phyloP scores from a whole-genome alignment of 2,329 filamentous ascomycete genomes.

The Torrubiellomyces zombiae region DNA sequence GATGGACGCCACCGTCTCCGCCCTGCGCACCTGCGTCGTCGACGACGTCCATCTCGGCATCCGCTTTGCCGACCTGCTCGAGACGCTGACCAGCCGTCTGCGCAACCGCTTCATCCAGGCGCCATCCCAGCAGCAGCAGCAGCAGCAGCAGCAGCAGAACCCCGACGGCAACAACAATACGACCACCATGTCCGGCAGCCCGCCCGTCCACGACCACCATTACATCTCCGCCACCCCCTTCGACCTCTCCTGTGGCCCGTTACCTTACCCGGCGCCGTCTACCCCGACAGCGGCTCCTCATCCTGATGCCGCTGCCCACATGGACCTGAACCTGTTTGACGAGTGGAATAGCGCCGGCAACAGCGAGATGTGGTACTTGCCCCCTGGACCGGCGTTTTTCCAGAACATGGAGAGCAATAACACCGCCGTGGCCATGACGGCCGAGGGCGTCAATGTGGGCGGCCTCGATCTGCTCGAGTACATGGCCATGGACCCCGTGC shows the following conservation, averaged over 20 bases:
- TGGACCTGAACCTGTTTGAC: constrained; percentile 28
- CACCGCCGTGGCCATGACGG: constrained; percentile 45
- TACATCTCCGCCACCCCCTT: constrained; percentile 50
- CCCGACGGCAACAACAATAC: constrained; percentile 27
- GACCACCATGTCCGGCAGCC: no score
- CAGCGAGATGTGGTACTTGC: constrained; percentile 54
- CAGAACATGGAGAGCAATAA: constrained; percentile 49
- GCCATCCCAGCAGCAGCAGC: constrained; percentile 29
- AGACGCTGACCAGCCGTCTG: constrained; percentile 58
- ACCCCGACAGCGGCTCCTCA: constrained; percentile 29
- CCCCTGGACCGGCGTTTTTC: constrained; percentile 45
- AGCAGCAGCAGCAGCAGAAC: no score
- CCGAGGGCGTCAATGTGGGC: constrained; percentile 49
- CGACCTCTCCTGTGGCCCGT: constrained; percentile 36
- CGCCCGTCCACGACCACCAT: no score
- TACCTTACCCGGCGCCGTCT: constrained; percentile 34
- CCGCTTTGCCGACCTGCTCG: constrained; percentile 67
- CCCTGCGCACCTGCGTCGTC: constrained; percentile 61
- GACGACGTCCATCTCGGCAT: constrained; percentile 78
- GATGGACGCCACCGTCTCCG: constrained; percentile 59
- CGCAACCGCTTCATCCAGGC: constrained; percentile 58
- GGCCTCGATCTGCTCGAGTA: constrained; percentile 51
- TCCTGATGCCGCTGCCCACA: constrained; percentile 9
- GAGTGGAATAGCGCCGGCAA: constrained; percentile 38
- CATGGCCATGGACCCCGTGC: constrained; percentile 42